Evolutionary conservation across 768 basidiomycete genomes (phyloP), one percentile per base, ranked within the genome.

Genomic region (Rhizopogon vulgaris): DNA sequence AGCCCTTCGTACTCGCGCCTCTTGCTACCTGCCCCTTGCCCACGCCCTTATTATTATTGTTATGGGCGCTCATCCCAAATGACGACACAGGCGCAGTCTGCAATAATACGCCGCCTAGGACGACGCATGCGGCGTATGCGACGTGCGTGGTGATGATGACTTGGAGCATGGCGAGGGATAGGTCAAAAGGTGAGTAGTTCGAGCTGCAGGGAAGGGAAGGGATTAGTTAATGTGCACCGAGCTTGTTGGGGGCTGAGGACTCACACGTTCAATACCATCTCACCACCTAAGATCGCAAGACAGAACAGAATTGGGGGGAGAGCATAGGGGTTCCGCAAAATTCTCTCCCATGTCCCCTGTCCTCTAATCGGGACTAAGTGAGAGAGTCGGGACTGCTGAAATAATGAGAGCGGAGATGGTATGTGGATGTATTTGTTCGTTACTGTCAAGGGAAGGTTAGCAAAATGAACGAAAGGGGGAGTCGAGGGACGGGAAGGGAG

Each of bases 81-180:
- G 48, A 41, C 4, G 40, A 14, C 40, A 74, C 71, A 2, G 94
- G 94, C 0, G 92, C 82, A 0, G 96, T 98, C 68, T 98, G 96
- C 12, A 98, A 68, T 2, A 99, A 73, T 1, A 93, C 85, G 6
- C 85, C 83, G 2, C 92, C 95, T 11, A 95, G 86, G 0, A 90
- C 80, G 10, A 85, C 75, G 38, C 85, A 91, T 0, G 94, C 87
- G 2, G 85, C 82, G 64, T 94, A 95, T 0, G 96, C 88, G 22
- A 94, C 76, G 37, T 81, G 79, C 66, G 88, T 89, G 4, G 93
- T 95, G 14, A 89, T 71, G 10, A 85, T 63, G 0, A 93, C 85
- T 49, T 93, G 82, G 6, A 87, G 56, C 5, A 82, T 78, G 0
- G 96, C 91, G 38, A 96, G 72, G n/a, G 82, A 67, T n/a, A 95